These are phyloP conservation scores for Mercurialis annua DNA, from an alignment of 345 rosid genomes.

Conservation along the genomic window DNA sequence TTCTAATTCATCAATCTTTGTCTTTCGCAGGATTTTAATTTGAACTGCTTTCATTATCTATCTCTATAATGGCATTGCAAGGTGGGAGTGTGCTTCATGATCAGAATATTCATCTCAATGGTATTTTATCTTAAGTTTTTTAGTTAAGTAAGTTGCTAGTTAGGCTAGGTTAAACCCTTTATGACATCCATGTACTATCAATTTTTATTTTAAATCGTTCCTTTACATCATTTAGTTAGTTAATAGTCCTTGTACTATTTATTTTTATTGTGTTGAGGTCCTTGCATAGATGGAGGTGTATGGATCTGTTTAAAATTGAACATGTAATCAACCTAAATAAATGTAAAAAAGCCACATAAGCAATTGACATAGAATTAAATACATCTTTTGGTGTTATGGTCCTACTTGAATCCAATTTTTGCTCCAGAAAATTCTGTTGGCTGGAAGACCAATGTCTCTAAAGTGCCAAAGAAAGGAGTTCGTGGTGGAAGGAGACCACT, in stretches of 20 bases:
- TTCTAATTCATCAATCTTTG: background rate
- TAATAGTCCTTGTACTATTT: too few species aligned
- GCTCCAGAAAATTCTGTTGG: constrained; percentile 29
- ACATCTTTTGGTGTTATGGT: background rate
- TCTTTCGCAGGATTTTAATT: constrained; percentile 14
- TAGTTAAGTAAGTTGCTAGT: too few species aligned
- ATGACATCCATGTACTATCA: too few species aligned
- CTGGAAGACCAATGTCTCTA: constrained; percentile 31
- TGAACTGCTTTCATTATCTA: background rate
- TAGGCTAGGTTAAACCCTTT: too few species aligned
- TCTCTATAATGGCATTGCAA: constrained; percentile 36
- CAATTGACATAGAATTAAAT: too few species aligned
- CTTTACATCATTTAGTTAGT: too few species aligned
- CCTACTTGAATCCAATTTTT: constrained; percentile 7
- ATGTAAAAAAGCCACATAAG: too few species aligned
- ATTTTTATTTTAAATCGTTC: background rate
- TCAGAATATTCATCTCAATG: constrained; percentile 33
- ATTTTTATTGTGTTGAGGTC: too few species aligned
- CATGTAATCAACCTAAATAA: too few species aligned
- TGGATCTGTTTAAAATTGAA: too few species aligned
- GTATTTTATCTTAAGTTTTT: constrained; percentile 10
- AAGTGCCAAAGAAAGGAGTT: constrained; percentile 34
- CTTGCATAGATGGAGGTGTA: too few species aligned
- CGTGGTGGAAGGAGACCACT: constrained; percentile 56
- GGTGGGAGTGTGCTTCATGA: constrained; percentile 35